These are phyloP conservation scores for Epichloe scottii DNA, from an alignment of 2,329 filamentous ascomycete species.

Conservation along the genomic window DNA sequence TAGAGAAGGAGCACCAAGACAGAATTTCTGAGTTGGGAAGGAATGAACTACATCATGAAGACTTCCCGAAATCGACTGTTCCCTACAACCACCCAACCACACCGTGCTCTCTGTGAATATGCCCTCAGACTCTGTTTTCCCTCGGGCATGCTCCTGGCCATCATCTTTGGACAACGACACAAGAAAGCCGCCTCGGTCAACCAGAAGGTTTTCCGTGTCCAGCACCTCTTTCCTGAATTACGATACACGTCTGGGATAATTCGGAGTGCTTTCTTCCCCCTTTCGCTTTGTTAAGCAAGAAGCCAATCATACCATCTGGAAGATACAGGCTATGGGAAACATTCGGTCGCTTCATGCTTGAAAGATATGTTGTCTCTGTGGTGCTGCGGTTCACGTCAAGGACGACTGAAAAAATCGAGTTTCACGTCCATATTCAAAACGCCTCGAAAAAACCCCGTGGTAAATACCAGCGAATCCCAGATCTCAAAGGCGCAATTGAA, in stretches of 20 bases:
- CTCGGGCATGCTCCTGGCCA: background rate
- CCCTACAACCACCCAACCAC: background rate
- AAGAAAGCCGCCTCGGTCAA: background rate
- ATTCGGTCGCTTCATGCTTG: background rate
- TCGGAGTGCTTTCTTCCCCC: background rate
- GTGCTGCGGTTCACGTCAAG: constrained; percentile 13
- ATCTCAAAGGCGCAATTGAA: background rate
- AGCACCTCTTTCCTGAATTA: background rate
- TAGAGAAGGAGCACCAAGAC: background rate
- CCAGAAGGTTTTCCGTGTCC: background rate
- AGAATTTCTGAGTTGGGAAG: background rate
- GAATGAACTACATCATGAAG: background rate
- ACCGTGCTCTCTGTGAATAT: background rate
- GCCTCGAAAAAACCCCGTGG: constrained; percentile 4
- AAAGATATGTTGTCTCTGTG: constrained; percentile 11
- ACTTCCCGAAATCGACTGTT: background rate
- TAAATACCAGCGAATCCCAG: constrained; percentile 3
- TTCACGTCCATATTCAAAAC: constrained; percentile 7
- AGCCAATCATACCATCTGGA: background rate
- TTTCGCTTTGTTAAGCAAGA: background rate
- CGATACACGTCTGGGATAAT: background rate
- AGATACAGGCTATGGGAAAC: background rate
- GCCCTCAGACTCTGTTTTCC: background rate
- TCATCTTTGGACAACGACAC: background rate
- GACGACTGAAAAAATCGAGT: constrained; percentile 4